Percentiles rank a stretch among this genome's conserved stretches.
phyloP scores from a whole-genome alignment of 306 rosid species.

The Prunus fruticosa region DNA sequence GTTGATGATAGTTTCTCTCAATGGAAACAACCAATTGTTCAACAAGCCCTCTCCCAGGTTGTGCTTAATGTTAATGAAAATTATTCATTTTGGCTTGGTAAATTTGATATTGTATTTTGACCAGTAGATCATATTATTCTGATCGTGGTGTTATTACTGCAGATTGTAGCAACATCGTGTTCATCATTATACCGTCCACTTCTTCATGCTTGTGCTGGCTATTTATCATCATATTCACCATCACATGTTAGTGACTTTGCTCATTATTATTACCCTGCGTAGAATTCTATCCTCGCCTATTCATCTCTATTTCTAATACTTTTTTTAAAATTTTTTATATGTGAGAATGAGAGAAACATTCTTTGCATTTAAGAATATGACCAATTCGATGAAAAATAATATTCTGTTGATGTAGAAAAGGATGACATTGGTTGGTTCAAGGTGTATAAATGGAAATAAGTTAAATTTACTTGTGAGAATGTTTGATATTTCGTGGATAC shows the following conservation, averaged over 20 bases:
- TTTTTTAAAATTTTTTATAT: not conserved
- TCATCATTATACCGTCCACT: conserved; percentile 66
- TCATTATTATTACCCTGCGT: conserved; percentile 17
- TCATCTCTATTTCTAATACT: not conserved
- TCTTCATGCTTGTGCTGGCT: conserved; percentile 87
- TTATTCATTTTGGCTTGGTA: conserved; percentile 8
- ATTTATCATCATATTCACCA: conserved; percentile 80
- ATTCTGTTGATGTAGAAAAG: not conserved
- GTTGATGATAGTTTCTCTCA: conserved; percentile 74
- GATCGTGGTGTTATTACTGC: conserved; percentile 38
- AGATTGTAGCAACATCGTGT: conserved; percentile 69
- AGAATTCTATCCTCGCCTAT: conserved; percentile 3
- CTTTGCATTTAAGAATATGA: not conserved
- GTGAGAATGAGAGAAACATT: not conserved
- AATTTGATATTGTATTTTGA: conserved; percentile 10
- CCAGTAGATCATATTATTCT: conserved; percentile 14
- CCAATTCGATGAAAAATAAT: not conserved
- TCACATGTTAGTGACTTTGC: conserved; percentile 65
- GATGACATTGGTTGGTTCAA: not conserved
- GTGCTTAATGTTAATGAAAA: conserved; percentile 10
- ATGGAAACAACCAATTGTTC: conserved; percentile 85
- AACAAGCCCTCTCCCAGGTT: conserved; percentile 89
- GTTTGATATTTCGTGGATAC: not conserved
- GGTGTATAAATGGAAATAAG: not conserved
- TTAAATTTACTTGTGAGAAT: not conserved